These are phyloP conservation scores for Schwanniomyces polymorphus DNA, from an alignment of 805 yeast species.

Conservation along the genomic window DNA sequence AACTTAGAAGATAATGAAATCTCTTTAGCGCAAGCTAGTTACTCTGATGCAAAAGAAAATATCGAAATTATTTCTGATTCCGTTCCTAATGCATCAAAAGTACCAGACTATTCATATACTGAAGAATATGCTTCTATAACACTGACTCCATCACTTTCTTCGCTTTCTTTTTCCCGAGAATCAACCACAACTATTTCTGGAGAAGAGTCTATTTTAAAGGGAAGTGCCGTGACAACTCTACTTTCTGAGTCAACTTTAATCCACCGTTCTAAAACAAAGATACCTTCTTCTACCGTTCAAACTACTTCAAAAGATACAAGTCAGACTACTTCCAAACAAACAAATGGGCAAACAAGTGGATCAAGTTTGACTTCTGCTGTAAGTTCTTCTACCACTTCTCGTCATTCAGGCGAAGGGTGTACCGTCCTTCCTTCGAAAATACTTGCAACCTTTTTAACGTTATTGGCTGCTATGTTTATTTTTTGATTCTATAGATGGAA, in stretches of 20 bases:
- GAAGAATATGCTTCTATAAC: not conserved
- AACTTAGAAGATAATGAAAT: constrained; percentile 58
- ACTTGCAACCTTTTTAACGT: not conserved
- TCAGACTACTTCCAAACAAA: too few relatives aligned
- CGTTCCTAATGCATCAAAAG: constrained; percentile 54
- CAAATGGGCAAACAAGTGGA: too few relatives aligned
- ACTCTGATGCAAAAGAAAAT: constrained; percentile 27
- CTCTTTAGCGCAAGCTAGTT: constrained; percentile 44
- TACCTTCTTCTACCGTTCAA: too few relatives aligned
- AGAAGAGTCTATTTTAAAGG: not conserved
- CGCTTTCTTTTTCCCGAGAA: not conserved
- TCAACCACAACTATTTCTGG: not conserved
- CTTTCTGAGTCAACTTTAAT: not conserved
- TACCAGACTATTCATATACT: constrained; percentile 31
- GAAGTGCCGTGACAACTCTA: not conserved
- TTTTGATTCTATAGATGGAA: not conserved
- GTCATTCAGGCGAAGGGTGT: not conserved
- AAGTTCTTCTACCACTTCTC: not conserved
- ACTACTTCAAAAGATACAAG: too few relatives aligned
- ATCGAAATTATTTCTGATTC: constrained; percentile 44
- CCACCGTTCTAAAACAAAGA: too few relatives aligned
- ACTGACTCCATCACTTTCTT: not conserved
- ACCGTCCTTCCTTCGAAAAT: not conserved
- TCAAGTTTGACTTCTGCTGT: not conserved
- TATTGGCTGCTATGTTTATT: not conserved